Evolutionary conservation across 352 stramenopile genomes (phyloP).

Genomic region (Phytophthora melonis): DNA sequence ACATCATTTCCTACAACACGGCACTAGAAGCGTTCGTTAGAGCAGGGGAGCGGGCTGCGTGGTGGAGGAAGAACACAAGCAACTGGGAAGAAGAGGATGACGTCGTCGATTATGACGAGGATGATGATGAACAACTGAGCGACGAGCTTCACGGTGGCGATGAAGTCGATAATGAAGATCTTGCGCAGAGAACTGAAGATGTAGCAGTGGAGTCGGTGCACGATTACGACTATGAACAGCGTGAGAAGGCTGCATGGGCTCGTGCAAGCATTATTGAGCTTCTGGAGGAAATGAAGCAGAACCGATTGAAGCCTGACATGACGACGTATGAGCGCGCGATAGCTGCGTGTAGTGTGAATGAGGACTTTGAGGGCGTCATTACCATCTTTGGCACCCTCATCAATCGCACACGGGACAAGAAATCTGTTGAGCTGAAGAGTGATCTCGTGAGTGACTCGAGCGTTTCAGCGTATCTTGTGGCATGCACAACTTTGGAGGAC

Average conservation of each 20-base stretch:
- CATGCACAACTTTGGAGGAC: slow-evolving; percentile 41
- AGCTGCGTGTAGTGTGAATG: slow-evolving; percentile 50
- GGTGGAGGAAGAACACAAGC: slow-evolving; percentile 33
- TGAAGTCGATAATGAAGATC: slow-evolving; percentile 2
- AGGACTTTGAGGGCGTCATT: slow-evolving; percentile 50
- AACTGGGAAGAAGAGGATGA: slow-evolving; percentile 29
- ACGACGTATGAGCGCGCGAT: slow-evolving; percentile 47
- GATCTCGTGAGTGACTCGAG: slow-evolving; percentile 45
- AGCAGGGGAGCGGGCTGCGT: slow-evolving; percentile 26
- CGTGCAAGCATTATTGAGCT: slow-evolving; percentile 36
- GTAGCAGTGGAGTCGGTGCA: background rate
- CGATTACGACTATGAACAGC: slow-evolving; percentile 23
- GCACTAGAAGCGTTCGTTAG: slow-evolving; percentile 61
- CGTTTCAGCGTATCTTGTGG: slow-evolving; percentile 52
- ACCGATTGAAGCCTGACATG: slow-evolving; percentile 43
- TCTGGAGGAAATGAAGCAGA: slow-evolving; percentile 48
- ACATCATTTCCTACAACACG: slow-evolving; percentile 69
- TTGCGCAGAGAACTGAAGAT: background rate
- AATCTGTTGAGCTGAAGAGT: slow-evolving; percentile 27
- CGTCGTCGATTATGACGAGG: slow-evolving; percentile 23
- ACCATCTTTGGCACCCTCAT: slow-evolving; percentile 49
- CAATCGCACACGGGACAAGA: slow-evolving; percentile 17
- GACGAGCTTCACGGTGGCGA: slow-evolving; percentile 4
- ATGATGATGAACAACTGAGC: slow-evolving; percentile 12
- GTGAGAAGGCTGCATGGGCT: slow-evolving; percentile 34